Evolutionary conservation across 352 stramenopile species (phyloP).

Genomic region (Pythium guiyangense): DNA sequence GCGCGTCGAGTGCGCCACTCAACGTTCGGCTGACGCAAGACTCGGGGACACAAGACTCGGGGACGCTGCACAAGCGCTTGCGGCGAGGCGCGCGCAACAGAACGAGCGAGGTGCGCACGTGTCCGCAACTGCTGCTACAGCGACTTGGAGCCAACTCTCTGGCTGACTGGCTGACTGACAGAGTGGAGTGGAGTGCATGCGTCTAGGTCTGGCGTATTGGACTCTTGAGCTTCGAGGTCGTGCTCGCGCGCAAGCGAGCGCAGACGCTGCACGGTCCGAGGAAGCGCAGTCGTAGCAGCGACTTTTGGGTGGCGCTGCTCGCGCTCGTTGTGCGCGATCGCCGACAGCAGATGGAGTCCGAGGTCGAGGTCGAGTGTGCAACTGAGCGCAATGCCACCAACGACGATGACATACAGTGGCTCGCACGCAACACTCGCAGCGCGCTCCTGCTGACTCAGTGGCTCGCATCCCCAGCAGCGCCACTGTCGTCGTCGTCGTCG

Average conservation of each 20-base stretch:
- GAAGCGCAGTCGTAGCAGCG: background rate
- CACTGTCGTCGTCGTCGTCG: constrained; percentile 8
- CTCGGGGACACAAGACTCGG: too few species aligned
- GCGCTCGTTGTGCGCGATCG: background rate
- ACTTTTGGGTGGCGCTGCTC: constrained; percentile 6
- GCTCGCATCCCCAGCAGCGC: too few species aligned
- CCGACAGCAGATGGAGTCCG: too few species aligned
- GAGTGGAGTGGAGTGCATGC: background rate
- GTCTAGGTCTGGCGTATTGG: constrained; percentile 42
- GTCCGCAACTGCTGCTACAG: too few species aligned
- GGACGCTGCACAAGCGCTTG: too few species aligned
- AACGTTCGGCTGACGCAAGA: background rate
- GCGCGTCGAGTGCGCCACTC: background rate
- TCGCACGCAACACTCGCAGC: constrained; percentile 26
- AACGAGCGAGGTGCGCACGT: too few species aligned
- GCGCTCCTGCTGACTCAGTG: constrained; percentile 7
- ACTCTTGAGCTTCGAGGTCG: constrained; percentile 32
- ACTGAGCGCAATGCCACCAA: constrained; percentile 20
- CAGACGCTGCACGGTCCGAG: constrained; percentile 13
- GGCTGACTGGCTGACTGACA: background rate
- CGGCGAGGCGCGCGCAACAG: too few species aligned
- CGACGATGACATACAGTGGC: constrained; percentile 14
- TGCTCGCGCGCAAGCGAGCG: constrained; percentile 17
- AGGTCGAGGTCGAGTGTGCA: too few species aligned
- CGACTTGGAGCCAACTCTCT: background rate